Conservation (phyloP, 2,329 filamentous ascomycete genomes). For the Aphanoascus verrucosus region DNA sequence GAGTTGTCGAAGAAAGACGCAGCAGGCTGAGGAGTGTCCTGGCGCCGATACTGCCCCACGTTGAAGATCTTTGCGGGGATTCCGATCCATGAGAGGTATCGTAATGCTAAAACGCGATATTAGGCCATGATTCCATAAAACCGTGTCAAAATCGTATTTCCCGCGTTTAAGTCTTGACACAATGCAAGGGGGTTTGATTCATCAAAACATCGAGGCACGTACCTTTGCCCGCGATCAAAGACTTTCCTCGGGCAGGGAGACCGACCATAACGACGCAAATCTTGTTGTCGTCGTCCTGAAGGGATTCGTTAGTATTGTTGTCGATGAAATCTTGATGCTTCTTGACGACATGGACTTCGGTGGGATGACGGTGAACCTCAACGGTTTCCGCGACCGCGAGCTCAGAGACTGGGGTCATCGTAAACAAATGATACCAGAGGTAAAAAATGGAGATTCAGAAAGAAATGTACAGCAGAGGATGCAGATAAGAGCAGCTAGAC, state of each 20-base stretch:
- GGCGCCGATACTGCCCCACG: slow-evolving; percentile 87
- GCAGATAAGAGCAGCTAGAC: neutral
- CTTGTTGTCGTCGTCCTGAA: slow-evolving; percentile 83
- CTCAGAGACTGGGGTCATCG: slow-evolving; percentile 1
- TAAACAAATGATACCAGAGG: neutral
- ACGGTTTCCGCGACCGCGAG: neutral
- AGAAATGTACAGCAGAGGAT: neutral
- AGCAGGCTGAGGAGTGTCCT: slow-evolving; percentile 76
- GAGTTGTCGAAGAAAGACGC: slow-evolving; percentile 92
- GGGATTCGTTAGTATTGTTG: slow-evolving; percentile 3
- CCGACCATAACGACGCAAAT: slow-evolving; percentile 99
- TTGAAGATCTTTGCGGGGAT: slow-evolving; percentile 94
- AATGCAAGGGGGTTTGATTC: neutral
- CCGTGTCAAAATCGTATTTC: neutral
- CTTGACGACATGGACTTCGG: neutral
- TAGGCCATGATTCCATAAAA: neutral
- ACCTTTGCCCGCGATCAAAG: slow-evolving; percentile 96
- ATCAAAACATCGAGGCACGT: slow-evolving; percentile 21
- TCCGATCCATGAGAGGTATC: slow-evolving; percentile 93
- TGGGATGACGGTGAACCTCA: neutral
- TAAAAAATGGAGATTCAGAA: neutral
- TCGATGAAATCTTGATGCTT: slow-evolving; percentile 1
- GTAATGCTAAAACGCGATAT: slow-evolving; percentile 51
- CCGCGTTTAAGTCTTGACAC: neutral
- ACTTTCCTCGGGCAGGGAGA: slow-evolving; percentile 89